Evolutionary conservation across 768 basidiomycete species (phyloP).

Genomic region (Scleroderma citrinum): DNA sequence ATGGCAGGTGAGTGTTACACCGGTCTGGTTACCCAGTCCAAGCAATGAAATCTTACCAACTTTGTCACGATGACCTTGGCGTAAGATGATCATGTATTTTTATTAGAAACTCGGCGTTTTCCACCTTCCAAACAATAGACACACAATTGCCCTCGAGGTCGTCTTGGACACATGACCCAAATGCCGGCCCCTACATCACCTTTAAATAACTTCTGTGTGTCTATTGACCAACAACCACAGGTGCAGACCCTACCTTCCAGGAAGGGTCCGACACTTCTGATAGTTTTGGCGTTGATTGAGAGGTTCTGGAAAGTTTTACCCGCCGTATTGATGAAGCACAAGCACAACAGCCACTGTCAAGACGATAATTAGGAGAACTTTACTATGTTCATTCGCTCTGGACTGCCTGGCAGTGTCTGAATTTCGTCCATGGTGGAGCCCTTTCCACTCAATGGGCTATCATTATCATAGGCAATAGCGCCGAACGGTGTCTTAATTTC

Average conservation of each 20-base stretch:
- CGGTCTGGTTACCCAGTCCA: too few species aligned
- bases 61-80: too few species aligned
- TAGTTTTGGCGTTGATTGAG: constrained; percentile 94
- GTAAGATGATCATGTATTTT: too few species aligned
- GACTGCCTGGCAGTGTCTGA: constrained; percentile 68
- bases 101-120: too few species aligned
- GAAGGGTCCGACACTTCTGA: constrained; percentile 74
- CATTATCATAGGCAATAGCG: constrained; percentile 49
- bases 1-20: too few species aligned
- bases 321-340: constrained; percentile 97
- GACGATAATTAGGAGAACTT: constrained; percentile 99
- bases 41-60: too few species aligned
- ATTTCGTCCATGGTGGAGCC: neutral
- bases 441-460: neutral
- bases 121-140: too few species aligned
- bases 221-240: too few species aligned
- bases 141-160: too few species aligned
- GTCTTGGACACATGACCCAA: too few species aligned
- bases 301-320: constrained; percentile 97
- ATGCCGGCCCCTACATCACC: too few species aligned
- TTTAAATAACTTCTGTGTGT: too few species aligned
- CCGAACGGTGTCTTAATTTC: constrained; percentile 92
- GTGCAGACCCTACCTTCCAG: constrained; percentile 35
- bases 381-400: constrained; percentile 99
- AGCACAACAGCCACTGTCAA: constrained; percentile 60